Evolutionary conservation across 1,284 basidiomycete species (phyloP).

Genomic region (Ustilago cynodontis): DNA sequence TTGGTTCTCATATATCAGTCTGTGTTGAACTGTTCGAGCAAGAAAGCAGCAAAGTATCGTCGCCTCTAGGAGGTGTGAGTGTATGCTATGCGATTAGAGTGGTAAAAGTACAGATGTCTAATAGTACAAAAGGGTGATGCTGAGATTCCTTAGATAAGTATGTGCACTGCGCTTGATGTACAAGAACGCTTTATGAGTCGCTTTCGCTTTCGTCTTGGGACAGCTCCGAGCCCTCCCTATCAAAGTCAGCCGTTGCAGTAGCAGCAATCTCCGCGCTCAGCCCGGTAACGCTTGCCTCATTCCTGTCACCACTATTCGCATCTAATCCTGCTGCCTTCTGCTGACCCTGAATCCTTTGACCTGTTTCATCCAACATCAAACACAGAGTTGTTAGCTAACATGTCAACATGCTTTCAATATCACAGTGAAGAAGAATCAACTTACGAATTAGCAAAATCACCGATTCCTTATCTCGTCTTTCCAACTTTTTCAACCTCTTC

Average conservation of each 20-base stretch:
- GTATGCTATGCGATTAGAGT: neutral
- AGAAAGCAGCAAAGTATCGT: neutral
- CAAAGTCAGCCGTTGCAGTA: conserved; percentile 31
- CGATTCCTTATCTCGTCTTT: conserved; percentile 88
- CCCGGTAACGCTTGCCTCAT: conserved; percentile 23
- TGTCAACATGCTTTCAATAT: neutral
- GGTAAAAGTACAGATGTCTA: neutral
- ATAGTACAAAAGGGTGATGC: neutral
- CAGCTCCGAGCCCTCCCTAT: neutral
- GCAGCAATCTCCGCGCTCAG: conserved; percentile 45
- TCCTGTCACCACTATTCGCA: conserved; percentile 12
- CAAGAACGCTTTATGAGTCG: conserved; percentile 9
- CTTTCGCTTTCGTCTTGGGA: conserved; percentile 13
- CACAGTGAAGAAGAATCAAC: conserved; percentile 26
- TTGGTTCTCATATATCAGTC: neutral
- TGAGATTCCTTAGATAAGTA: neutral
- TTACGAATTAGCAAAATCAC: conserved; percentile 90
- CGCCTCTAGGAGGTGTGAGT: neutral
- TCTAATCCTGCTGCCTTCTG: conserved; percentile 37
- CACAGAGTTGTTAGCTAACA: neutral
- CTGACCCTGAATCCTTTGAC: conserved; percentile 42
- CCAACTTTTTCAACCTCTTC: conserved; percentile 87
- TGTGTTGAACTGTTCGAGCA: conserved; percentile 4
- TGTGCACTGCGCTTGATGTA: neutral
- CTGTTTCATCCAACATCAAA: conserved; percentile 1